Evolutionary conservation across 2,329 filamentous ascomycete genomes (phyloP).

Genomic region (Fusarium hainanense): DNA sequence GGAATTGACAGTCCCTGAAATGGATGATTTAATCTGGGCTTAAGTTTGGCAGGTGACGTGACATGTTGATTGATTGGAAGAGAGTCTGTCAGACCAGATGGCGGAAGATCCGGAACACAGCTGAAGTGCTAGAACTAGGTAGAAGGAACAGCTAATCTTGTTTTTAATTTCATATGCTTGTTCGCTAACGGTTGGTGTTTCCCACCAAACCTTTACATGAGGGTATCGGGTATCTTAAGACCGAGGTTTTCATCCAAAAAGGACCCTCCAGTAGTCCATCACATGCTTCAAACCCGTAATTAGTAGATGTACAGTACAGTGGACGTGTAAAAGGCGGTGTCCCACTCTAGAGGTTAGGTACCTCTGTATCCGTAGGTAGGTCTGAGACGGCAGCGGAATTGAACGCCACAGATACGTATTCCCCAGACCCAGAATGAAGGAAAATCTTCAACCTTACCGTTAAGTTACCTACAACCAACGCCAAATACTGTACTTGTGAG

Average conservation of each 20-base stretch:
- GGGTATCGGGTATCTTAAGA: not conserved
- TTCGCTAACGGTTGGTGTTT: not conserved
- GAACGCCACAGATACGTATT: conserved; percentile 40
- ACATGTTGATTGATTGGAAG: conserved; percentile 13
- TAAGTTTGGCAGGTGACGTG: conserved; percentile 15
- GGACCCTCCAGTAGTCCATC: conserved; percentile 23
- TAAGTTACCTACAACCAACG: conserved; percentile 15
- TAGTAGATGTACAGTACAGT: not conserved
- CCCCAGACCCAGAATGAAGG: conserved; percentile 16
- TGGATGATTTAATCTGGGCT: conserved; percentile 2
- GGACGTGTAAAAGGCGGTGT: conserved; percentile 37
- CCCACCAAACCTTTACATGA: not conserved
- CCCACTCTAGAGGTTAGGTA: not conserved
- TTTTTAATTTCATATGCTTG: conserved; percentile 29
- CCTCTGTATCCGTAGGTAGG: not conserved
- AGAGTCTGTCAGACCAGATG: conserved; percentile 20
- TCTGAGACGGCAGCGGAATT: not conserved
- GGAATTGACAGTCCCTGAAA: conserved; percentile 14
- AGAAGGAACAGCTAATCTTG: conserved; percentile 20
- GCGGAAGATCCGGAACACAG: conserved; percentile 29
- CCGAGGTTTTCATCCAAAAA: conserved; percentile 24
- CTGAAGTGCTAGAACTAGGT: not conserved
- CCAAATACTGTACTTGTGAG: conserved; percentile 27
- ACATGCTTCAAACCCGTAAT: conserved; percentile 24
- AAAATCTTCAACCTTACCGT: conserved; percentile 34